phyloP scores from a whole-genome alignment of 257 asterid genomes.

The Capsicum rhomboideum region DNA sequence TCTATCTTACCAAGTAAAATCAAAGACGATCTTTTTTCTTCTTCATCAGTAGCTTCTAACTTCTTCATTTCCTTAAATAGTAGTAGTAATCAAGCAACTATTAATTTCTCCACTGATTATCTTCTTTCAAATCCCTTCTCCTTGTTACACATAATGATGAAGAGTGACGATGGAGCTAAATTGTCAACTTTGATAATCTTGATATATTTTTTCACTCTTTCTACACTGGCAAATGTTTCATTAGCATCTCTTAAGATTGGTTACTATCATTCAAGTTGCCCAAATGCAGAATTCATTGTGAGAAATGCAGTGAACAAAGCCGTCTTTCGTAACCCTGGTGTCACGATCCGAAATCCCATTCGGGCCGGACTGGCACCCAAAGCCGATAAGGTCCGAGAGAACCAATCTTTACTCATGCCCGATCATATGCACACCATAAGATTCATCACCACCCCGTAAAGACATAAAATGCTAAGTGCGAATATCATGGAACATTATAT shows the following conservation, averaged over 20 bases:
- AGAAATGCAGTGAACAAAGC: slow-evolving; percentile 23
- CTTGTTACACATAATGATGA: background rate
- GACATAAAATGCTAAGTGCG: no score
- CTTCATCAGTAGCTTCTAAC: background rate
- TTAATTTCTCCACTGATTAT: background rate
- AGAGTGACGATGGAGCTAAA: background rate
- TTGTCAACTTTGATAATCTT: background rate
- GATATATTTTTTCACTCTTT: background rate
- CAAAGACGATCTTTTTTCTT: background rate
- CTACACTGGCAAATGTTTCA: background rate
- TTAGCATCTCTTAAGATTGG: slow-evolving; percentile 19
- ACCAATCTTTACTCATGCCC: no score
- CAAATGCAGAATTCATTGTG: slow-evolving; percentile 27
- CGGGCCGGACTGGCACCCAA: no score
- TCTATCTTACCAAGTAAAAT: background rate
- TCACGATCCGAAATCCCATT: no score
- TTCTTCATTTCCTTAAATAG: background rate
- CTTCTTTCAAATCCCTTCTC: background rate
- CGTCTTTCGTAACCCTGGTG: slow-evolving; percentile 23
- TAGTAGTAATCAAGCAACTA: background rate
- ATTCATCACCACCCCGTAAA: no score
- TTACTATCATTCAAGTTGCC: slow-evolving; percentile 24
- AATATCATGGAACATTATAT: no score
- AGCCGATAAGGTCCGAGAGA: no score
- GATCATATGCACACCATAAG: no score